Evolutionary conservation across 2,329 filamentous ascomycete genomes (phyloP).

Genomic region (Dryadomyces sulphureus): DNA sequence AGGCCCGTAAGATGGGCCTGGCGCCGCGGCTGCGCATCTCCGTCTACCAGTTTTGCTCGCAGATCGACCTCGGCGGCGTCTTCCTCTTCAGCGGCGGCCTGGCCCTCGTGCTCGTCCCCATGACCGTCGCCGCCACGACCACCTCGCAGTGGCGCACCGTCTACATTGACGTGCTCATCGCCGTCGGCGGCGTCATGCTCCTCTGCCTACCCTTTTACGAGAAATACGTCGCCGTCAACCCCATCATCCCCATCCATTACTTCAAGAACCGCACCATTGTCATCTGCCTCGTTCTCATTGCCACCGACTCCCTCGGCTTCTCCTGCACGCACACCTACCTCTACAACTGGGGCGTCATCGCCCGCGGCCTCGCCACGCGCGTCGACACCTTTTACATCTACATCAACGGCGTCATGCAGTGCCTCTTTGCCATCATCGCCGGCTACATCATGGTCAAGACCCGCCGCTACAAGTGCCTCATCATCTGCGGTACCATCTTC

Average conservation of each 20-base stretch:
- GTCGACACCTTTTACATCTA: constrained; percentile 27
- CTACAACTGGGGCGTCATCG: constrained; percentile 29
- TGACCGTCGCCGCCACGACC: constrained; percentile 27
- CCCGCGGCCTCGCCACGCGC: constrained; percentile 23
- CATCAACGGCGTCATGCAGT: constrained; percentile 25
- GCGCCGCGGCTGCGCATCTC: constrained; percentile 15
- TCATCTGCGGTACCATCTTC: constrained; percentile 23
- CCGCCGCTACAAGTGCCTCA: constrained; percentile 30
- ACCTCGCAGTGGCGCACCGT: constrained; percentile 26
- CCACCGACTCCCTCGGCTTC: constrained; percentile 28
- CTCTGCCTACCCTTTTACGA: constrained; percentile 32
- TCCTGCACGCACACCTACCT: constrained; percentile 30
- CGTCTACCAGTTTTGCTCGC: constrained; percentile 20
- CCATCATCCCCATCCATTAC: constrained; percentile 29
- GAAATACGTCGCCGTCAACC: constrained; percentile 24
- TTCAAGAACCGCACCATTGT: constrained; percentile 27
- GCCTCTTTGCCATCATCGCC: constrained; percentile 23
- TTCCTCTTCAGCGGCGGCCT: constrained; percentile 32
- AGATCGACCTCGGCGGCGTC: constrained; percentile 25
- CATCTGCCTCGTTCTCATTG: constrained; percentile 22
- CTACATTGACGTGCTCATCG: constrained; percentile 28
- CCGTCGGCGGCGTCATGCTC: constrained; percentile 25
- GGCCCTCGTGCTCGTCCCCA: constrained; percentile 29
- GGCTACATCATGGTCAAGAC: constrained; percentile 26
- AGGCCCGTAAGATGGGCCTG: constrained; percentile 29